These are phyloP conservation scores for Basipetospora chlamydospora DNA, from an alignment of 2,329 filamentous ascomycete genomes.

Conservation along the genomic window DNA sequence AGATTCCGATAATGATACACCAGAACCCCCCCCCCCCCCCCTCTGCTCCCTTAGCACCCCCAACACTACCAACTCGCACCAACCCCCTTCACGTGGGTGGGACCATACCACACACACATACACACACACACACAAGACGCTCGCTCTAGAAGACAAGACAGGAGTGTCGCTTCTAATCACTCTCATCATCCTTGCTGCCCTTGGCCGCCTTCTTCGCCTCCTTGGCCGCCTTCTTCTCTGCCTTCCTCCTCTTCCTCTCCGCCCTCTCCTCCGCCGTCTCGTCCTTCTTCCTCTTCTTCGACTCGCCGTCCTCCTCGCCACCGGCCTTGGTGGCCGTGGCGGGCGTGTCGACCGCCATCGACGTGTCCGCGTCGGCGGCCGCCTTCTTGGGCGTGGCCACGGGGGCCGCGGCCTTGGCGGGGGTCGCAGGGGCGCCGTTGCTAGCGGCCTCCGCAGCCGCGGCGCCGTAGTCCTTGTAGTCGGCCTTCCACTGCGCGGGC, in stretches of 20 bases:
- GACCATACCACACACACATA: too few relatives aligned
- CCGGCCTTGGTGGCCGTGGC: conserved; percentile 23
- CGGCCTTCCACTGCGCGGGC: conserved; percentile 79
- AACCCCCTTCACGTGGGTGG: too few relatives aligned
- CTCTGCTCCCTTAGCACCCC: too few relatives aligned
- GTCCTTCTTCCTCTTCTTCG: conserved; percentile 65
- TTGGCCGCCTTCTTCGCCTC: conserved; percentile 39
- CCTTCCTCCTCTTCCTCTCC: conserved; percentile 44
- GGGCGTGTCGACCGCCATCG: conserved; percentile 16
- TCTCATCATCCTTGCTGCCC: conserved; percentile 38
- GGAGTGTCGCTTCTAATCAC: too few relatives aligned
- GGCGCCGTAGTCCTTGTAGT: conserved; percentile 81
- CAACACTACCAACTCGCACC: too few relatives aligned
- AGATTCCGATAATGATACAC: too few relatives aligned
- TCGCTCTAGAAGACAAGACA: too few relatives aligned
- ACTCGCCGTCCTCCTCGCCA: conserved; percentile 37
- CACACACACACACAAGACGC: too few relatives aligned
- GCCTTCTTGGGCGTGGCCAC: too few relatives aligned
- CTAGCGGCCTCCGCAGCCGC: conserved; percentile 30
- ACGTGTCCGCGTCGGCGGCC: too few relatives aligned
- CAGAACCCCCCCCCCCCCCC: too few relatives aligned
- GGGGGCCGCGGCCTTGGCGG: conserved; percentile 21
- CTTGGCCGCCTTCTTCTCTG: conserved; percentile 45
- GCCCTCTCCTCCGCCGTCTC: conserved; percentile 57
- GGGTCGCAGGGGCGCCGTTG: conserved; percentile 27